Conservation (phyloP, 2,329 filamentous ascomycete species). For the Talaromyces piceae region DNA sequence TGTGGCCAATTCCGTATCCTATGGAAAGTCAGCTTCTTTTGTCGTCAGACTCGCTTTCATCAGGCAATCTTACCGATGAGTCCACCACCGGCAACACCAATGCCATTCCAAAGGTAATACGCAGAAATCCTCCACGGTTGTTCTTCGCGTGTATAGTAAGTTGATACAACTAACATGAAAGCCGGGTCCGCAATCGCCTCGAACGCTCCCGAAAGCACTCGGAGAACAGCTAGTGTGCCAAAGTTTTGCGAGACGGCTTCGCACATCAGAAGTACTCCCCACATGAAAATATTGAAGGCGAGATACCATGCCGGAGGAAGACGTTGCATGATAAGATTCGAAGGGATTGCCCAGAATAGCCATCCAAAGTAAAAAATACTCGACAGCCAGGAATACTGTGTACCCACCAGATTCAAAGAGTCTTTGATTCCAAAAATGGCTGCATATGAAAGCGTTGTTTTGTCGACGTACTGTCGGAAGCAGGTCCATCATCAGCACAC, state of each 20-base stretch:
- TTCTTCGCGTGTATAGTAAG: constrained; percentile 6
- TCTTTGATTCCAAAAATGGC: constrained; percentile 48
- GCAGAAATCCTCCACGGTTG: constrained; percentile 6
- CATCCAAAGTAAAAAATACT: constrained; percentile 40
- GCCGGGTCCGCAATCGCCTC: constrained; percentile 48
- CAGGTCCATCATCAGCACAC: neutral
- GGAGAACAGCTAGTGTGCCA: constrained; percentile 42
- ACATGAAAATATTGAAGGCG: constrained; percentile 12
- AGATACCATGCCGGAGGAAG: constrained; percentile 14
- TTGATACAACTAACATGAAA: constrained; percentile 46
- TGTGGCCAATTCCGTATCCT: constrained; percentile 4
- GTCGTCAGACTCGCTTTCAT: neutral
- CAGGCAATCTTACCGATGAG: constrained; percentile 2
- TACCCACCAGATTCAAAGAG: constrained; percentile 28
- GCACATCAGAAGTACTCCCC: constrained; percentile 36
- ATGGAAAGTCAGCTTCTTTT: neutral
- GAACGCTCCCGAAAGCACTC: constrained; percentile 47
- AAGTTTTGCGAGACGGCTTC: constrained; percentile 46
- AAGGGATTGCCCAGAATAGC: constrained; percentile 21
- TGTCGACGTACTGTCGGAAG: constrained; percentile 8
- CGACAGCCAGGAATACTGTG: constrained; percentile 35
- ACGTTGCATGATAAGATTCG: constrained; percentile 20
- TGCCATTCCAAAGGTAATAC: constrained; percentile 7
- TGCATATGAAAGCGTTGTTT: constrained; percentile 35
- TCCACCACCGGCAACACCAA: constrained; percentile 5